Evolutionary conservation across 1,284 basidiomycete species (phyloP), one percentile per base, ranked within the genome.

Genomic region (Apiotrichum siamense): DNA sequence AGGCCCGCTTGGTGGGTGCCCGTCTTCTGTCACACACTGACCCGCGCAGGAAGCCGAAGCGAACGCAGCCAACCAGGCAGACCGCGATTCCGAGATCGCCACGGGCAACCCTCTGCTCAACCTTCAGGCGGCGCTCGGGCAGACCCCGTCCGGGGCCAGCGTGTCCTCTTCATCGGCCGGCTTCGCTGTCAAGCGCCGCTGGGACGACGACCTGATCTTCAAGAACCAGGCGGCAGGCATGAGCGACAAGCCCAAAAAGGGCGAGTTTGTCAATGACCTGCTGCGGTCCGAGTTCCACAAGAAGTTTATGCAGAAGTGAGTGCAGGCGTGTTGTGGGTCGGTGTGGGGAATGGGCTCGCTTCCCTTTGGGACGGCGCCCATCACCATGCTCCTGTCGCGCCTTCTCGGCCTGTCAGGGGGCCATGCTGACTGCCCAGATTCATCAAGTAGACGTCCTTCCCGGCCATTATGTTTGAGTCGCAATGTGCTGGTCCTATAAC

Each of bases 131-230:
- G 90, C 90, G 10, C 78, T 96, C 2, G 88, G 87, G 3, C 83
- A 84, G 48, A 72, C 82, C 33, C 74, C 79, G 0, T 80, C 82
- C 0, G 77, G 76, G 15, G 29, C 49, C 3, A 36, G 39, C 27
- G 26, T 47, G 2, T 29, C 60, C 2, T 49, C 59, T 17, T 81
- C 62, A 9, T 1, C 56, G 63, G 1, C 62, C n/a, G n/a, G n/a
- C 7, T 96, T 97, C 66, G 81, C 88, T 13, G 90, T 97, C 55
- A 94, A 94, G 77, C 79, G 85, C 62, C 80, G 92, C 48, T 97
- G 92, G 92, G 92, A 97, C 69, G 91, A 96, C 67, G 89, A 97
- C 74, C 77, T 94, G 51, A 92, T 97, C 65, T 97, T 97, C 81
- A 96, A 96, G 77, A 96, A 96, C 70, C 92, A 97, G 74, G 88